A percentile compares a stretch with the other conserved stretches of the same genome.
phyloP scores from a whole-genome alignment of 805 yeast species.

The Metschnikowia baotianmanensis region DNA sequence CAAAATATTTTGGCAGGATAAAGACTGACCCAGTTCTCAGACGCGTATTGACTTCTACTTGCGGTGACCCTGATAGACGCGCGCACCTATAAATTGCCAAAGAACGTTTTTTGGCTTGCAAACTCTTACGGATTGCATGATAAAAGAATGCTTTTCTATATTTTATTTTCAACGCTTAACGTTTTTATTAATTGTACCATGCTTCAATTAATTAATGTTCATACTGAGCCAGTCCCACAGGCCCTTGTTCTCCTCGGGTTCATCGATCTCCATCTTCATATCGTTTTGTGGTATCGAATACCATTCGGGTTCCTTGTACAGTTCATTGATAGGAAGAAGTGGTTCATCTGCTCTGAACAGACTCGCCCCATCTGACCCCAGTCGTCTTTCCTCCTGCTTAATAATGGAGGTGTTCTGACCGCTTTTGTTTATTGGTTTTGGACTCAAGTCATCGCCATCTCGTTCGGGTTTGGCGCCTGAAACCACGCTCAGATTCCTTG shows the following conservation, averaged over 20 bases:
- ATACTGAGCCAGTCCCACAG: constrained; percentile 50
- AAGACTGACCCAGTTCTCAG: neutral
- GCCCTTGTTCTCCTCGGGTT: constrained; percentile 17
- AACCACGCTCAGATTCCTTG: neutral
- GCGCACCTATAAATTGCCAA: too few relatives aligned
- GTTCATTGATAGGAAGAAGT: constrained; percentile 14
- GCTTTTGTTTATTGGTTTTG: constrained; percentile 35
- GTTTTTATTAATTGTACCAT: too few relatives aligned
- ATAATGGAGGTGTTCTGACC: constrained; percentile 1
- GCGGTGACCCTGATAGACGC: too few relatives aligned
- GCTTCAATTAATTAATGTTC: too few relatives aligned
- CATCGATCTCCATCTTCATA: constrained; percentile 11
- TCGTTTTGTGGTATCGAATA: constrained; percentile 17
- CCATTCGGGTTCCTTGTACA: constrained; percentile 19
- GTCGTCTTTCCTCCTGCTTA: constrained; percentile 2
- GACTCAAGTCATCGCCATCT: constrained; percentile 51
- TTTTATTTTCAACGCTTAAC: too few relatives aligned
- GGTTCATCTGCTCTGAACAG: constrained; percentile 9
- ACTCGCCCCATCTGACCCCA: neutral
- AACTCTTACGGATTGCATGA: too few relatives aligned
- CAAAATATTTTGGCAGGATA: neutral
- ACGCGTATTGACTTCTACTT: too few relatives aligned
- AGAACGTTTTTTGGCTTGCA: too few relatives aligned
- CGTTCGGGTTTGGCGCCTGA: constrained; percentile 9
- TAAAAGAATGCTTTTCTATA: too few relatives aligned